Evolutionary conservation across 208 protist genomes (phyloP), one percentile per base, ranked within the genome.

Genomic region (Paratrypanosoma confusum): DNA sequence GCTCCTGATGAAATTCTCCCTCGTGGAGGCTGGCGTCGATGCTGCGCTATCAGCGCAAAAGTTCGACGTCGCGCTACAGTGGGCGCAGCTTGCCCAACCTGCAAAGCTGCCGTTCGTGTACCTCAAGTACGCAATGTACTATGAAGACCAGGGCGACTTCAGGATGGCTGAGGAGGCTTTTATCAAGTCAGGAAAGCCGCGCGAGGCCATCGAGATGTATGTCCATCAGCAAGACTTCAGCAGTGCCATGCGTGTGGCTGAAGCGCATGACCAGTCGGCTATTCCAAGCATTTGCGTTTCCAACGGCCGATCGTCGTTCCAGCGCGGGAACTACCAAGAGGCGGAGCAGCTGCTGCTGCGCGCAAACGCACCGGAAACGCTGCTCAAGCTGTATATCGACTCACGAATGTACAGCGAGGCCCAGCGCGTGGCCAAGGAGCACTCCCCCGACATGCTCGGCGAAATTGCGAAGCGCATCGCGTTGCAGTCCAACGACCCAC

Each of bases 151-250:
- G 53, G 84, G 82, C 27, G 80, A 94, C 50, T 95, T 94, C 64
- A 85, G 80, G 39, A 85, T 90, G 71, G 96, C 96, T 21, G 96
- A 98, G 71, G 89, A 89, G 33, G 90, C 96, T 38, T 99, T 98
- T 61, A 52, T 99, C 39, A 91, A 90, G 46, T 95, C 96, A 11
- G 83, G 87, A 41, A 97, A 97, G 69, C 95, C 95, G 22, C 89
- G 85, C 18, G 90, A 98, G 75, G 90, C 90, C 40, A 93, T 97
- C 38, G 86, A 95, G 55, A 97, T 97, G 95, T 96, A 97, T 66
- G 59, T 96, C 5, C 93, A 98, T 54, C 86, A 93, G 57, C 92
- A 97, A 48, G 93, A 98, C 57, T 99, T 96, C 88, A 57, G 55
- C 7, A 82, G 63, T 41, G 96, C 96, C n/a, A 94, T 96, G 87